These are phyloP conservation scores for Casuarina equisetifolia DNA, from an alignment of 306 rosid genomes.

Conservation along the genomic window DNA sequence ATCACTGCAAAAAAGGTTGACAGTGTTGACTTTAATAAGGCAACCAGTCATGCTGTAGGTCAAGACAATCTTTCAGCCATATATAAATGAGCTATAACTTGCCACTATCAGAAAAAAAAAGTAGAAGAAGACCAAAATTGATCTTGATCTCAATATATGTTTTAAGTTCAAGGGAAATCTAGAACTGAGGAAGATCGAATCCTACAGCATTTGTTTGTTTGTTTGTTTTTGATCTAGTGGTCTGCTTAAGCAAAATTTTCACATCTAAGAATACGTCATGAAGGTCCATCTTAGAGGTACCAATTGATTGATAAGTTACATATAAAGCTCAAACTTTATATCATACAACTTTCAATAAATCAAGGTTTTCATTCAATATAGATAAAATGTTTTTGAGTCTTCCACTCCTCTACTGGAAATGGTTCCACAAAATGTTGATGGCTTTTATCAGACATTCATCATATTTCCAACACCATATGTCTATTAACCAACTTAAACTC, in stretches of 20 bases:
- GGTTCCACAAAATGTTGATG: too few species aligned
- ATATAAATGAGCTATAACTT: not conserved
- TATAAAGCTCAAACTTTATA: not conserved
- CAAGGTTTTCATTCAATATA: too few species aligned
- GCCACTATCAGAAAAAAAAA: not conserved
- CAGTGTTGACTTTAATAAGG: conserved; percentile 14
- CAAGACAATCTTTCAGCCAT: conserved; percentile 5
- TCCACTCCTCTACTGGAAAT: too few species aligned
- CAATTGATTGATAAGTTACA: not conserved
- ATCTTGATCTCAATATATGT: not conserved
- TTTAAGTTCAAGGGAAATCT: too few species aligned
- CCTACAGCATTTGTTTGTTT: not conserved
- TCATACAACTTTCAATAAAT: too few species aligned
- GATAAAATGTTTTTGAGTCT: not conserved
- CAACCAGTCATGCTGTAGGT: conserved; percentile 15
- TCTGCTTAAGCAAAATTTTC: not conserved
- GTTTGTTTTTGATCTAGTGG: not conserved
- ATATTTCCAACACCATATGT: not conserved
- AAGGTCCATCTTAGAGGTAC: not conserved
- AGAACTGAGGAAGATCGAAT: not conserved
- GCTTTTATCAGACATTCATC: not conserved
- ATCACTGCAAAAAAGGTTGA: conserved; percentile 48
- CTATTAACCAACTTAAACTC: not conserved
- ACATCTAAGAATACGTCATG: not conserved
- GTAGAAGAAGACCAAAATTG: not conserved